These are phyloP conservation scores for Phlyctochytrium bullatum DNA, from an alignment of 192 early-diverging fungal species.

Conservation along the genomic window DNA sequence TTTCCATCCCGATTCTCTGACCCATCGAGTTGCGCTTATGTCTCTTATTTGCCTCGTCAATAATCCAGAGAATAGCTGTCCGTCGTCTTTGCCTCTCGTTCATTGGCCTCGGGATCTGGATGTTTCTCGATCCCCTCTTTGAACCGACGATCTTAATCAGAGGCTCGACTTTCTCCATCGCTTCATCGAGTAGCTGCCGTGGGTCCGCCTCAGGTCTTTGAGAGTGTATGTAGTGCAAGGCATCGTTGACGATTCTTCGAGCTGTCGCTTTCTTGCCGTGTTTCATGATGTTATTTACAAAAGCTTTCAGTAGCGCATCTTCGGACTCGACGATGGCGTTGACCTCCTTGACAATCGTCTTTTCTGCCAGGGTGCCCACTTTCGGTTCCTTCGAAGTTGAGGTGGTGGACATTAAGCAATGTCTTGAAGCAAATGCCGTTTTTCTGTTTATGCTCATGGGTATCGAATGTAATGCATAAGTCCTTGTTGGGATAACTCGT, in stretches of 20 bases:
- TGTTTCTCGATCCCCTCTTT: conserved; percentile 78
- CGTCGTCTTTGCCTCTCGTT: conserved; percentile 70
- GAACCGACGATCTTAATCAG: conserved; percentile 68
- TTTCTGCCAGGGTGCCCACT: too few relatives aligned
- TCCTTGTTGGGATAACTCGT: too few relatives aligned
- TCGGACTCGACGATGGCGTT: conserved; percentile 16
- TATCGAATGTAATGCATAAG: too few relatives aligned
- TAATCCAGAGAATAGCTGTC: conserved; percentile 82
- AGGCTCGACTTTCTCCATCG: conserved; percentile 72
- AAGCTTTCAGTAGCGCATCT: conserved; percentile 63
- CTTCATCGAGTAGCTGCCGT: conserved; percentile 60
- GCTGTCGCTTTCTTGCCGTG: conserved; percentile 87
- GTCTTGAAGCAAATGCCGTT: too few relatives aligned
- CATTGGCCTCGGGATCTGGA: conserved; percentile 76
- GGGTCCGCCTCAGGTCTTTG: conserved; percentile 50
- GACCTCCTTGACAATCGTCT: too few relatives aligned
- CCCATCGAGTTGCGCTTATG: conserved; percentile 53
- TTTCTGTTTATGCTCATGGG: too few relatives aligned
- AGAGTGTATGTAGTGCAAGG: conserved; percentile 64
- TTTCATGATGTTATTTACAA: conserved; percentile 89
- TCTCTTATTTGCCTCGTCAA: conserved; percentile 63
- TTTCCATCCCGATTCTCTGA: conserved; percentile 71
- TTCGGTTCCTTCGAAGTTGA: too few relatives aligned
- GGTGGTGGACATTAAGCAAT: too few relatives aligned
- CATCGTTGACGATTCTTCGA: conserved; percentile 61